These are phyloP conservation scores for Elsinoe necatrix DNA, from an alignment of 2,329 filamentous ascomycete species.

Conservation along the genomic window DNA sequence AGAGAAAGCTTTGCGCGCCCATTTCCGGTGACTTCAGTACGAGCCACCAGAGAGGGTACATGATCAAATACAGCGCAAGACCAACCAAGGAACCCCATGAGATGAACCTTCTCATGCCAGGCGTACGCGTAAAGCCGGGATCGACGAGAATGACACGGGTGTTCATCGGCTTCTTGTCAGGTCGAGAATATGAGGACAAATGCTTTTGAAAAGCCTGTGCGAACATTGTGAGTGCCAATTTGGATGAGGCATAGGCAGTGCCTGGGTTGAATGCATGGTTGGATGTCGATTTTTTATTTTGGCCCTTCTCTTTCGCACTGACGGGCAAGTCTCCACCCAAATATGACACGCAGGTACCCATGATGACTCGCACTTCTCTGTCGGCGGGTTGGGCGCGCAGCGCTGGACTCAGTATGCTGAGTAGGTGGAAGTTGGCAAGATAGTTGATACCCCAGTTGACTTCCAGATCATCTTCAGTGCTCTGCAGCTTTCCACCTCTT, in stretches of 20 bases:
- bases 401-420: slow-evolving; percentile 84
- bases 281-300: slow-evolving; percentile 50
- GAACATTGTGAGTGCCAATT: slow-evolving; percentile 78
- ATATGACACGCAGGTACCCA: slow-evolving; percentile 82
- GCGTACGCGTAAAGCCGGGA: slow-evolving; percentile 75
- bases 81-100: slow-evolving; percentile 77
- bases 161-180: slow-evolving; percentile 74
- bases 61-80: slow-evolving; percentile 63
- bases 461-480: slow-evolving; percentile 74
- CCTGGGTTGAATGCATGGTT: slow-evolving; percentile 36
- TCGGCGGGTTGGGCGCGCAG: slow-evolving; percentile 87
- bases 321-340: slow-evolving; percentile 60
- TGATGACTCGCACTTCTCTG: slow-evolving; percentile 79
- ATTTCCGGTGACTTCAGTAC: slow-evolving; percentile 74
- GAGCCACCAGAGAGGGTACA: slow-evolving; percentile 78
- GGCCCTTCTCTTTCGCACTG: slow-evolving; percentile 36
- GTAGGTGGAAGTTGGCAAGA: slow-evolving; percentile 87
- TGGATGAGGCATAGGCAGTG: slow-evolving; percentile 42
- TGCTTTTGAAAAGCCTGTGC: slow-evolving; percentile 89
- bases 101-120: slow-evolving; percentile 79
- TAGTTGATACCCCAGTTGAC: slow-evolving; percentile 93
- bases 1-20: slow-evolving; percentile 79
- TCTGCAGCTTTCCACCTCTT: slow-evolving; percentile 46
- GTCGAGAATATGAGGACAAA: slow-evolving; percentile 71
- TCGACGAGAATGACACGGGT: slow-evolving; percentile 79